Conservation (phyloP, 768 basidiomycete species). For the Coprinopsis marcescibilis region DNA sequence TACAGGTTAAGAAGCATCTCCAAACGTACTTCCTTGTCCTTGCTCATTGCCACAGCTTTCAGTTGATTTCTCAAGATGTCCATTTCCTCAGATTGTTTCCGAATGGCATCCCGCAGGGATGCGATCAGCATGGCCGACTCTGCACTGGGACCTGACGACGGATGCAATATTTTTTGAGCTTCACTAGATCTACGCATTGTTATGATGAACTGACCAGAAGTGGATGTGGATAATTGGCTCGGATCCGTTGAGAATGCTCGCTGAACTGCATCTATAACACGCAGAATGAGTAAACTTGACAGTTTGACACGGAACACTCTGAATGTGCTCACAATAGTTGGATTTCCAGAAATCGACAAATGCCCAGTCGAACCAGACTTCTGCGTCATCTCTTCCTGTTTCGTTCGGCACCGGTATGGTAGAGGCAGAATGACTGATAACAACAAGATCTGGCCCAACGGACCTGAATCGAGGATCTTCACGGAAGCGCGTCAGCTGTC, state of each 20-base stretch:
- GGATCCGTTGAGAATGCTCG: slow-evolving; percentile 68
- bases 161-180: too few relatives aligned
- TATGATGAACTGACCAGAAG: slow-evolving; percentile 41
- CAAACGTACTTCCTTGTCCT: slow-evolving; percentile 27
- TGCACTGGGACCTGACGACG: slow-evolving; percentile 65
- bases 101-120: slow-evolving; percentile 79
- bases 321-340: slow-evolving; percentile 71
- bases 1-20: neutral
- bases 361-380: slow-evolving; percentile 97
- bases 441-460: slow-evolving; percentile 80
- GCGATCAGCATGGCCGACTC: slow-evolving; percentile 79
- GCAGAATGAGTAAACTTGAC: neutral
- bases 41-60: slow-evolving; percentile 27
- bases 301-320: neutral
- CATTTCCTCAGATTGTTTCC: slow-evolving; percentile 76
- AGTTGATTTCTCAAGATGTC: slow-evolving; percentile 60
- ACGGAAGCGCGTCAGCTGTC: slow-evolving; percentile 78
- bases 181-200: neutral
- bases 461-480: slow-evolving; percentile 93
- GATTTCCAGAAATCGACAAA: slow-evolving; percentile 99
- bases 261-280: slow-evolving; percentile 64
- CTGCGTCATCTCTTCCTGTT: slow-evolving; percentile 57
- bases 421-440: slow-evolving; percentile 37
- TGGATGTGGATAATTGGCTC: slow-evolving; percentile 46
- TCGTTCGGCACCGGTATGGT: slow-evolving; percentile 29